These are phyloP conservation scores for Ustilago tritici DNA, from an alignment of 1,284 basidiomycete genomes.

Conservation along the genomic window DNA sequence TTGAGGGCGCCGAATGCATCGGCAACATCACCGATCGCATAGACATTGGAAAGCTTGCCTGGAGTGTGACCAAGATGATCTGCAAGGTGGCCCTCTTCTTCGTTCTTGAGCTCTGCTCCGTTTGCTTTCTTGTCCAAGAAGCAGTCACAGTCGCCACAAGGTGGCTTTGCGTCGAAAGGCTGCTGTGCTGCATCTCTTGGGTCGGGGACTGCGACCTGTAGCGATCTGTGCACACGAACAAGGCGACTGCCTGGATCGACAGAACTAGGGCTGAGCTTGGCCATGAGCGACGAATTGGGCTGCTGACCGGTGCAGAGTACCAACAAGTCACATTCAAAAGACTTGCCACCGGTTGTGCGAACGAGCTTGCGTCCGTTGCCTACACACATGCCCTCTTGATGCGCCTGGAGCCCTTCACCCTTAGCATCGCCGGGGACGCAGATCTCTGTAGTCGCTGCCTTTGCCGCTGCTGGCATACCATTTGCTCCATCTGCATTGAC, in stretches of 20 bases:
- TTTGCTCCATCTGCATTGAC: conserved; percentile 14
- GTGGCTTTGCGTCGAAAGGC: conserved; percentile 58
- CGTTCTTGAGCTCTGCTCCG: conserved; percentile 28
- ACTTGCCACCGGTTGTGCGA: conserved; percentile 64
- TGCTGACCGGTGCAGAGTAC: conserved; percentile 68
- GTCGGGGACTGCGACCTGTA: conserved; percentile 64
- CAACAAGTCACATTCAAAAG: conserved; percentile 64
- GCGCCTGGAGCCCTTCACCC: conserved; percentile 53
- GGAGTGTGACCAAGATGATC: conserved; percentile 23
- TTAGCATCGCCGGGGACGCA: conserved; percentile 51
- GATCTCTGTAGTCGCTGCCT: conserved; percentile 24
- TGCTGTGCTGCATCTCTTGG: conserved; percentile 57
- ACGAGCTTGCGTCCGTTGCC: conserved; percentile 58
- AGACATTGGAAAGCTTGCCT: conserved; percentile 56
- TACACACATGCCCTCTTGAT: conserved; percentile 53
- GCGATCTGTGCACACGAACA: conserved; percentile 57
- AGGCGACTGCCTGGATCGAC: conserved; percentile 62
- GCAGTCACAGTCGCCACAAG: conserved; percentile 69
- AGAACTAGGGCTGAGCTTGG: conserved; percentile 59
- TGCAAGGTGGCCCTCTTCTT: conserved; percentile 30
- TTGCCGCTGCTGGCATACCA: conserved; percentile 9
- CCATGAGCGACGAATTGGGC: conserved; percentile 66
- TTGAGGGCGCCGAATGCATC: conserved; percentile 69
- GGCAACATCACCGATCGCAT: conserved; percentile 67
- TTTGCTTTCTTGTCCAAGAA: conserved; percentile 66